phyloP scores from a whole-genome alignment of 2,329 filamentous ascomycete species.

The Pseudogymnoascus sp. region DNA sequence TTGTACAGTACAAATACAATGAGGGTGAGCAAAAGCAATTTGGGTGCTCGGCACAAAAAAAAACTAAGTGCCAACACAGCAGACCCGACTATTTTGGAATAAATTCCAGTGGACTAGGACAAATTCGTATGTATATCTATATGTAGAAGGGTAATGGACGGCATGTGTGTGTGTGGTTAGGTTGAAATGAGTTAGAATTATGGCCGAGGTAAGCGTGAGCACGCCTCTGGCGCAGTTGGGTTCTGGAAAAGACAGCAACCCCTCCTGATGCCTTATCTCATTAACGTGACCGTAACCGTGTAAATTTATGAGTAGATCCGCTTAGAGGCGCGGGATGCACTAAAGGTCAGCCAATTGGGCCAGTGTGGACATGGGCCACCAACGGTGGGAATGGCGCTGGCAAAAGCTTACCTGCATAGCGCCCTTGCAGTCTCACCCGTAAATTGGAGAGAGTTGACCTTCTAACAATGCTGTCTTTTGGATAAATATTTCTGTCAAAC shows the following conservation, averaged over 20 bases:
- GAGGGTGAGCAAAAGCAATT: constrained; percentile 1
- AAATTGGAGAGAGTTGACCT: neutral
- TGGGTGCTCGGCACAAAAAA: constrained; percentile 1
- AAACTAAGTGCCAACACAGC: neutral
- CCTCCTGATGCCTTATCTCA: constrained; percentile 3
- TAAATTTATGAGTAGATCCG: neutral
- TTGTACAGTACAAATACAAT: constrained; percentile 3
- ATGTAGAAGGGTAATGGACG: neutral
- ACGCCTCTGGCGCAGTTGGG: neutral
- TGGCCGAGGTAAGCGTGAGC: constrained; percentile 3
- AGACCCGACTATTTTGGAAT: neutral
- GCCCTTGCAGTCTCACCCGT: neutral
- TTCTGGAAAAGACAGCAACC: neutral
- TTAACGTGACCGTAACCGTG: neutral
- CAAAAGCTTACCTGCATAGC: neutral
- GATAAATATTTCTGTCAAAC: constrained; percentile 7
- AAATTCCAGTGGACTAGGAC: neutral
- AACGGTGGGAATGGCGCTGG: neutral
- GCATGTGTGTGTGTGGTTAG: neutral
- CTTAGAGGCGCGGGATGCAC: neutral
- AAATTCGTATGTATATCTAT: neutral
- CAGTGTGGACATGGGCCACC: neutral
- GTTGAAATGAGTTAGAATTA: neutral
- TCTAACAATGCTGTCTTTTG: neutral
- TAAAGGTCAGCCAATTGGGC: neutral